Evolutionary conservation across 192 early-diverging fungal species (phyloP).

Genomic region (Rhizophagus prolifer): DNA sequence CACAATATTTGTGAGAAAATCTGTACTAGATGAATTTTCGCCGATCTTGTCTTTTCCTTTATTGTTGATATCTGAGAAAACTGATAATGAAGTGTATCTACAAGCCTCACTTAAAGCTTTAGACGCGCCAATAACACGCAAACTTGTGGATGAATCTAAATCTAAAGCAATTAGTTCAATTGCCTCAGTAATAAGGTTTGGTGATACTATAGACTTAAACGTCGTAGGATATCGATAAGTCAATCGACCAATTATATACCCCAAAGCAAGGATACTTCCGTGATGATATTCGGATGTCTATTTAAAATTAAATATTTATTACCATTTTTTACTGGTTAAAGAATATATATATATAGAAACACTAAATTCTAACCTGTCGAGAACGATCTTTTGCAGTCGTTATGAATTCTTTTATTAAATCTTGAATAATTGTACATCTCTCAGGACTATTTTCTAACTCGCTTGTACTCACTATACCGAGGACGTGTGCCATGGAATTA

Average conservation of each 20-base stretch:
- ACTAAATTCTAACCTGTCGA: conserved; percentile 40
- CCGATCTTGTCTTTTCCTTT: neutral
- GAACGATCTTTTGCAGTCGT: conserved; percentile 41
- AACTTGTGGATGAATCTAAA: conserved; percentile 53
- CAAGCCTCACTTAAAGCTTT: conserved; percentile 73
- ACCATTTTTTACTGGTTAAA: too few relatives aligned
- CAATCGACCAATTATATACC: conserved; percentile 65
- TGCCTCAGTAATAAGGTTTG: conserved; percentile 30
- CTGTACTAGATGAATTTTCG: conserved; percentile 6
- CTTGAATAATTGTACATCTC: conserved; percentile 35
- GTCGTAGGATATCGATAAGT: conserved; percentile 53
- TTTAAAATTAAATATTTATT: neutral
- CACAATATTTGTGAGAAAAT: conserved; percentile 33
- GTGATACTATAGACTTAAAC: conserved; percentile 41
- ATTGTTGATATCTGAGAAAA: conserved; percentile 21
- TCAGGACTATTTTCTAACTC: conserved; percentile 38
- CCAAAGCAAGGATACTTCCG: conserved; percentile 67
- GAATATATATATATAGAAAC: too few relatives aligned
- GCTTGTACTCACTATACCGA: conserved; percentile 72
- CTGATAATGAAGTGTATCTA: conserved; percentile 52
- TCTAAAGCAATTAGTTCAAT: conserved; percentile 45
- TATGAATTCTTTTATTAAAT: conserved; percentile 43
- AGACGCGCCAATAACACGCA: conserved; percentile 61
- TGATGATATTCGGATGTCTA: conserved; percentile 55
- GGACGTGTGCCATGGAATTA: conserved; percentile 62